Evolutionary conservation across 129 eudicot species (phyloP), one percentile per base, ranked within the genome.

Genomic region (Lactuca saligna): DNA sequence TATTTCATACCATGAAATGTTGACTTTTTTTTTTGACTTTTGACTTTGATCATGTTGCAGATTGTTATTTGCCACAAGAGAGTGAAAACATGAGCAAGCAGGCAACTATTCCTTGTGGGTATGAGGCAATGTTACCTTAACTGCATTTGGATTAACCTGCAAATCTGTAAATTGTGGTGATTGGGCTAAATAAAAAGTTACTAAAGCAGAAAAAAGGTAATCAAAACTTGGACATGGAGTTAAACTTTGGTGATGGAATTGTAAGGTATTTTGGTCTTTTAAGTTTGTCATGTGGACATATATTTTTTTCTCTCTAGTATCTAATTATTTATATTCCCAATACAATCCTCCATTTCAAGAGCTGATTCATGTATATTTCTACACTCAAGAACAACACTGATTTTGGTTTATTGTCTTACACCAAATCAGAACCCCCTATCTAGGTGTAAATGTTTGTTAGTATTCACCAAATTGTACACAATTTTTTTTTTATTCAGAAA

Each of bases 161-260:
- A 87, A 82, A 71, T 93, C 96, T n/a, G 91, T 94, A 50, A 83
- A 87, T 70, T 81, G 94, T 80, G 83, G 91, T 70, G 90, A 94
- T 73, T 89, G 93, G 96, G 86, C 84, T 63, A 94, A n/a, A n/a
- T n/a, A n/a, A 78, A 74, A 94, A 83, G 83, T 78, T 90, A 81
- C 82, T 76, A 79, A 94, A 94, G 89, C 81, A 83, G 78, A 94
- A 87, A 75, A 77, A 69, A 73, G 79, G 79, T 56, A 70, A 83
- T 38, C 75, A 55, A 25, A 82, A 81, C 82, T 70, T 94, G 85
- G 96, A 94, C 75, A 80, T 94, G 62, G 99, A 94, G 65, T 82
- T 94, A 54, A 91, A 85, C 65, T 94, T 94, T 71, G 87, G 83
- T 51, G 83, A 86, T 62, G 99, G 96, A 58, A n/a, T n/a, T n/a